phyloP scores from a whole-genome alignment of 257 asterid genomes.

The Solanum medicagineum region DNA sequence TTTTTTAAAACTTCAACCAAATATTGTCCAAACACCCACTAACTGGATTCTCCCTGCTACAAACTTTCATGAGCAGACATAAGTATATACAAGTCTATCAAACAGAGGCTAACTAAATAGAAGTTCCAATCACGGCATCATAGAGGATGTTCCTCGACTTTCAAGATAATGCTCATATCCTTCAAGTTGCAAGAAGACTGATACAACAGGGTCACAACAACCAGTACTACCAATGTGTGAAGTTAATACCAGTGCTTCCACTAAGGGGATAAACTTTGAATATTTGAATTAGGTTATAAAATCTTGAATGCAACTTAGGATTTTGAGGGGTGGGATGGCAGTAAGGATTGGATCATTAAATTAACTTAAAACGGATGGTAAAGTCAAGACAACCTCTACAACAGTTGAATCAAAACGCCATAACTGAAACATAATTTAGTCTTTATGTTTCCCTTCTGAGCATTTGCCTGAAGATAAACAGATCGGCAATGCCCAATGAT shows the following conservation, averaged over 20 bases:
- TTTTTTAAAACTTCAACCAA: background rate
- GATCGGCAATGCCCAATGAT: background rate
- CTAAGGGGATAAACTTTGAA: background rate
- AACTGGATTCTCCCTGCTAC: background rate
- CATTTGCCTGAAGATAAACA: background rate
- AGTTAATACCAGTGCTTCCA: background rate
- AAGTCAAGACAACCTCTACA: background rate
- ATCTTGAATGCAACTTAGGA: background rate
- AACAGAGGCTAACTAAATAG: background rate
- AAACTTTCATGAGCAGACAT: background rate
- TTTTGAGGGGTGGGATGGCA: background rate
- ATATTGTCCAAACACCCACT: background rate
- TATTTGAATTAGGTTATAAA: background rate
- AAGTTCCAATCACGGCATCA: background rate
- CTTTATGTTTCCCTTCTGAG: background rate
- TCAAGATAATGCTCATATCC: background rate
- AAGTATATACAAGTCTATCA: background rate
- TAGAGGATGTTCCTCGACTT: background rate
- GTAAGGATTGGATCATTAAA: background rate
- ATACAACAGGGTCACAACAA: background rate
- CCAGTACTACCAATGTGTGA: background rate
- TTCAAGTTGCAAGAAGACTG: background rate
- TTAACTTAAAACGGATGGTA: background rate
- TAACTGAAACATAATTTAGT: background rate
- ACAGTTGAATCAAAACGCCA: background rate